Conservation (phyloP, 148 eudicot genomes). For the Camellia lanceoleosa region DNA sequence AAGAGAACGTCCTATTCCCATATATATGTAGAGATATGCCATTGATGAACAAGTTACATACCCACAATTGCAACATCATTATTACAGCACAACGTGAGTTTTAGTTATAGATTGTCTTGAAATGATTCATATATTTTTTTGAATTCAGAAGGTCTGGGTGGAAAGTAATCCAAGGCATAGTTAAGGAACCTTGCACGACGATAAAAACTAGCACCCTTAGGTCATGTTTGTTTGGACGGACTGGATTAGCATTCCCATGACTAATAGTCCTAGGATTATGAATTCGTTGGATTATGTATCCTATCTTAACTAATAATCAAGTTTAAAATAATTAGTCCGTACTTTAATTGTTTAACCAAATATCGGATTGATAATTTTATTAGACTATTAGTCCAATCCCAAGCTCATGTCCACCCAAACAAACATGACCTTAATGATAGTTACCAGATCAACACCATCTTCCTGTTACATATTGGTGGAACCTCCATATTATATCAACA, state of each 20-base stretch:
- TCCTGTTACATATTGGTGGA: slow-evolving; percentile 15
- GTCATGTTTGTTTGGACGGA: too few relatives aligned
- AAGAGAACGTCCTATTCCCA: neutral
- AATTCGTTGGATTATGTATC: too few relatives aligned
- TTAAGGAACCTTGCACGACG: slow-evolving; percentile 42
- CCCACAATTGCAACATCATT: neutral
- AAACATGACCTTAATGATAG: too few relatives aligned
- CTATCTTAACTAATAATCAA: too few relatives aligned
- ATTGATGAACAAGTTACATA: neutral
- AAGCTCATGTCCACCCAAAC: too few relatives aligned
- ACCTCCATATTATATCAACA: slow-evolving; percentile 7
- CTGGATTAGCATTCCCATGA: too few relatives aligned
- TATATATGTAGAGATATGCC: neutral
- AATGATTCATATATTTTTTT: slow-evolving; percentile 16
- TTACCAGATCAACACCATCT: too few relatives aligned
- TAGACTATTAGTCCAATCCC: too few relatives aligned
- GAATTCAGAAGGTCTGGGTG: slow-evolving; percentile 48
- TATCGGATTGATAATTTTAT: too few relatives aligned
- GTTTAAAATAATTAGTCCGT: too few relatives aligned
- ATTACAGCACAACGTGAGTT: neutral
- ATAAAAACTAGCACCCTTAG: slow-evolving; percentile 42
- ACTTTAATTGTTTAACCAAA: too few relatives aligned
- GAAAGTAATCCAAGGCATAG: slow-evolving; percentile 41
- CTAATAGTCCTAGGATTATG: too few relatives aligned
- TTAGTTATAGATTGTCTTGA: neutral